These are phyloP conservation scores for Dichotomocladium elegans DNA, from an alignment of 371 early-diverging fungal genomes.

Conservation along the genomic window DNA sequence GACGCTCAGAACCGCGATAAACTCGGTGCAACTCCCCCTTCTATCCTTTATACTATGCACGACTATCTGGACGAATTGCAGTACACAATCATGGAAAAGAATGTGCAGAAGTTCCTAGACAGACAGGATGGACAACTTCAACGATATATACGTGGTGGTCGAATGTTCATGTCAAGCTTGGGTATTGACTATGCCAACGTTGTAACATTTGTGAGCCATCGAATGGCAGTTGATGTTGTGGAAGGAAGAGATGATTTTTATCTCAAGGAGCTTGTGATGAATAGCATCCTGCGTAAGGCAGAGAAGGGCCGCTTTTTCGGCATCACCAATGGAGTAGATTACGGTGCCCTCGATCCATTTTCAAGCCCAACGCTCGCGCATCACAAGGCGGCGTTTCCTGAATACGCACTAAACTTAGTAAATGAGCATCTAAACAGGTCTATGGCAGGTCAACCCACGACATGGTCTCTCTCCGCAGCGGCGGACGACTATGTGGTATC, in stretches of 20 bases:
- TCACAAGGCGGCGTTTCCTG: slow-evolving; percentile 41
- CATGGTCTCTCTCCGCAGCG: slow-evolving; percentile 23
- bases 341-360: slow-evolving; percentile 50
- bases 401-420: slow-evolving; percentile 36
- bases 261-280: slow-evolving; percentile 59
- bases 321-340: slow-evolving; percentile 58
- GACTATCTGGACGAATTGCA: slow-evolving; percentile 58
- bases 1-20: slow-evolving; percentile 27
- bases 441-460: slow-evolving; percentile 12
- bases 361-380: slow-evolving; percentile 31
- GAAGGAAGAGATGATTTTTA: slow-evolving; percentile 56
- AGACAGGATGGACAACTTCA: neutral
- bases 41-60: slow-evolving; percentile 61
- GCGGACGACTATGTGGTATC: slow-evolving; percentile 31
- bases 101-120: slow-evolving; percentile 52
- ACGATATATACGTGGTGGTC: slow-evolving; percentile 48
- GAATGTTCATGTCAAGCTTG: slow-evolving; percentile 55
- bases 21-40: slow-evolving; percentile 43
- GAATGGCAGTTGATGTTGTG: slow-evolving; percentile 56
- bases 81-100: slow-evolving; percentile 47
- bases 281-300: slow-evolving; percentile 46
- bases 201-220: slow-evolving; percentile 50
- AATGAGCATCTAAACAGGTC: slow-evolving; percentile 12
- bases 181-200: slow-evolving; percentile 56
- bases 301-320: slow-evolving; percentile 50